Base-by-base conservation (phyloP, 768 basidiomycete genomes). In the Termitomyces sp. region DNA sequence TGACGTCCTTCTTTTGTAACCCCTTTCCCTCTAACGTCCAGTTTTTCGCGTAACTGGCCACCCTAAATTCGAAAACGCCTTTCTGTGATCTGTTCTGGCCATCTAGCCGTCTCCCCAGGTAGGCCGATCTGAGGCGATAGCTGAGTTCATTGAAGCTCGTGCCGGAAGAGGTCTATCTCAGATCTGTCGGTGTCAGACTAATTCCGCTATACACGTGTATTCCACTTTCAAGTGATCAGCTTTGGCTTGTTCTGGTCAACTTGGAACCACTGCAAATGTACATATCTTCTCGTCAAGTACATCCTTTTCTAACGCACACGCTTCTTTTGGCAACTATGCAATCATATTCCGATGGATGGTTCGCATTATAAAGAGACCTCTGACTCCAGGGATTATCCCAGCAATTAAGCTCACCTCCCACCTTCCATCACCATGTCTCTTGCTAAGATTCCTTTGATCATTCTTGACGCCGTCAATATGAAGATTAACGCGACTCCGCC, bases 401-500 rank as follows among this genome's bases (percentile, higher is more conserved):
- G 17, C 7, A 19, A 17, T 12, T 14, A 17, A 15, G 35, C 2
- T 28, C 32, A 4, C 50, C 6, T 35, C 44, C n/a, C 42, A 44
- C 14, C n/a, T 38, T 10, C 12, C 40, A 19, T 22, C 22, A 24
- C n/a, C 14, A 63, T 66, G 63, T 58, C 64, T 34, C 62, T 72
- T 54, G 38, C 67, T 44, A 74, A 72, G 40, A 57, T 76, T 10
- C 74, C 73, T 2, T 60, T 77, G 57, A 63, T 71, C 28, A 55
- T 75, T 24, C 42, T 64, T 7, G 66, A 73, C 19, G 71, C 70
- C 11, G 35, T 74, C 41, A 68, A 67, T 51, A 75, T 77, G 70
- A 67, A 65, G 41, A 57, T 72, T 40, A 68, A 68, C n/a, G 68
- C 67, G 40, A 73, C 66, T 32, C 71, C 74, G 2, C 76, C 66